A percentile compares a stretch with the other conserved stretches of the same genome.
Evolutionary conservation across 164 flowering plant species (phyloP).

Genomic region (Vitis cinerea): DNA sequence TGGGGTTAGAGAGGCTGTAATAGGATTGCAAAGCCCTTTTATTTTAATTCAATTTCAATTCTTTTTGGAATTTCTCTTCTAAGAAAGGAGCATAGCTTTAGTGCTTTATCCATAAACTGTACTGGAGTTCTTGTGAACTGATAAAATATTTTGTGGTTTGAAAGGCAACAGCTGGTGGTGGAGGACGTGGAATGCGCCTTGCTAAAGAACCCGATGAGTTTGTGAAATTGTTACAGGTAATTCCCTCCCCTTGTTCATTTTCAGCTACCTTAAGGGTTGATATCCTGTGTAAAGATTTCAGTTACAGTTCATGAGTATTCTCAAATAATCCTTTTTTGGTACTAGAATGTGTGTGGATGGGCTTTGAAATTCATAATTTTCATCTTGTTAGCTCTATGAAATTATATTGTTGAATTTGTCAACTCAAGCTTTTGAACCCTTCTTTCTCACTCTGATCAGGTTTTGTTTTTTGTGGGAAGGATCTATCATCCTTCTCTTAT

Average conservation of each 20-base stretch:
- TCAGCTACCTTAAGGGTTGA: neutral
- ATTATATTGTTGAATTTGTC: neutral
- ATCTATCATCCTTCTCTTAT: too few species aligned
- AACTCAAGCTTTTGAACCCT: neutral
- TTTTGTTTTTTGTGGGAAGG: too few species aligned
- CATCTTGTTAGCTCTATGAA: neutral
- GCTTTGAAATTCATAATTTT: neutral
- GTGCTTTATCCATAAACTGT: neutral
- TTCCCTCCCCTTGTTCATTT: too few species aligned
- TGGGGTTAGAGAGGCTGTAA: too few species aligned
- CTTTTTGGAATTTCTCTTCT: too few species aligned
- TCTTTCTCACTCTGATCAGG: too few species aligned
- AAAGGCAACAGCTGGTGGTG: slow-evolving; percentile 99
- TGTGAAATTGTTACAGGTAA: slow-evolving; percentile 95
- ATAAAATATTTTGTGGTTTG: slow-evolving; percentile 10
- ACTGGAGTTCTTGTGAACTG: slow-evolving; percentile 3
- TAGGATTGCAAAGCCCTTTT: too few species aligned
- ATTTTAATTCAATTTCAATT: too few species aligned
- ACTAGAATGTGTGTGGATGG: neutral
- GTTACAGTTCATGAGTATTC: neutral
- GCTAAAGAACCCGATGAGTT: slow-evolving; percentile 95
- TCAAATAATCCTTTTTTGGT: neutral
- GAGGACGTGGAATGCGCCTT: slow-evolving; percentile 99
- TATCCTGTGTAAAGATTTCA: neutral
- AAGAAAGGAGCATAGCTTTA: too few species aligned